Percentiles rank a stretch among this genome's conserved stretches.
phyloP scores from a whole-genome alignment of 208 protist species.

The Porcisia deanei region DNA sequence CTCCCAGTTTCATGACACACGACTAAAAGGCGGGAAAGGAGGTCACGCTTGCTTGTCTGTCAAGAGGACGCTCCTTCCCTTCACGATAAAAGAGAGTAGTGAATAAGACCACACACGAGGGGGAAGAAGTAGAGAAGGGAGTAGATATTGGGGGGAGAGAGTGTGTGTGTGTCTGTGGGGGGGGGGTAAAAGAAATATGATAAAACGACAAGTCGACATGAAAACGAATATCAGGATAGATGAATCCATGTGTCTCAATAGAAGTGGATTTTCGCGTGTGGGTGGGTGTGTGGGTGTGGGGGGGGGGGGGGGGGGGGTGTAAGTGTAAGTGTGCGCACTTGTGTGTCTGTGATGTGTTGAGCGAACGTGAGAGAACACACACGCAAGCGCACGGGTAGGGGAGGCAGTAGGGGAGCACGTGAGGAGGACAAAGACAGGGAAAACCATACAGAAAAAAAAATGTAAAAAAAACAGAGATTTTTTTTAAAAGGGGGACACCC shows the following conservation, averaged over 20 bases:
- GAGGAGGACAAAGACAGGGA: neutral
- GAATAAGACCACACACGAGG: neutral
- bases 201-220: no score
- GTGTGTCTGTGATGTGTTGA: no score
- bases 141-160: neutral
- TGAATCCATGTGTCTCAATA: no score
- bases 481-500: neutral
- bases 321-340: no score
- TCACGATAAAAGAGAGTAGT: neutral
- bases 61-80: neutral
- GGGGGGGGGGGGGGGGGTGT: no score
- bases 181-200: no score
- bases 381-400: neutral
- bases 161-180: no score
- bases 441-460: neutral
- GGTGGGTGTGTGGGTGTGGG: no score
- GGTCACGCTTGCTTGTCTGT: neutral
- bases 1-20: neutral
- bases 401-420: neutral
- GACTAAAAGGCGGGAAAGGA: neutral
- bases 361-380: neutral
- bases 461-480: neutral
- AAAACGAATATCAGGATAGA: no score
- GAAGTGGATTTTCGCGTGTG: no score
- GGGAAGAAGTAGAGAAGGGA: neutral